phyloP scores from a whole-genome alignment of 148 eudicot genomes.

The Euryodendron excelsum region DNA sequence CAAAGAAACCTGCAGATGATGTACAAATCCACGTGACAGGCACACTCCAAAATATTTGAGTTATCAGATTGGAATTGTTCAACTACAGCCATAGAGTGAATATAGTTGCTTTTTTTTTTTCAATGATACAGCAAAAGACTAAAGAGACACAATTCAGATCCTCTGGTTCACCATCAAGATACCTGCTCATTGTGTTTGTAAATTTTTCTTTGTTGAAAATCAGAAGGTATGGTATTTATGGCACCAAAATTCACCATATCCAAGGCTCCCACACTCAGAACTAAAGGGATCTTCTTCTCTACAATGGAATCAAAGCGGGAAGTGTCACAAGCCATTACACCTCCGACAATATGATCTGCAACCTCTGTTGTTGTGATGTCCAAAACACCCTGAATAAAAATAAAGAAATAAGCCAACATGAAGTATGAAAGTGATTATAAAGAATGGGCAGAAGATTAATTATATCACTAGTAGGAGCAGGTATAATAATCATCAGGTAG shows the following conservation, averaged over 20 bases:
- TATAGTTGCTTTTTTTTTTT: neutral
- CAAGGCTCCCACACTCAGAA: conserved; percentile 93
- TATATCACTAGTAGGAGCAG: too few species aligned
- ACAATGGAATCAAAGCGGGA: conserved; percentile 81
- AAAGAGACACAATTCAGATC: too few species aligned
- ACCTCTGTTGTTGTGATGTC: conserved; percentile 98
- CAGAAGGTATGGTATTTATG: conserved; percentile 64
- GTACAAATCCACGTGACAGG: neutral
- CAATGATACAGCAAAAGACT: neutral
- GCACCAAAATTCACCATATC: conserved; percentile 98
- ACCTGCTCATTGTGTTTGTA: conserved; percentile 92
- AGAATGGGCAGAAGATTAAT: too few species aligned
- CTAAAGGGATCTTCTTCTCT: conserved; percentile 79
- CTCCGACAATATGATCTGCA: conserved; percentile 93
- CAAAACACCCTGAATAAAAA: conserved; percentile 71
- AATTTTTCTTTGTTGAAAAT: conserved; percentile 64
- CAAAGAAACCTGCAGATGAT: conserved; percentile 67
- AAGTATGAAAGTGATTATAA: too few species aligned
- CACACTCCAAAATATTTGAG: conserved; percentile 12
- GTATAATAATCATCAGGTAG: too few species aligned
- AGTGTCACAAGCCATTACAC: conserved; percentile 91
- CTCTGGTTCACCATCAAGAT: neutral
- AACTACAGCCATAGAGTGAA: neutral
- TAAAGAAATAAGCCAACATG: neutral
- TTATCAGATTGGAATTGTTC: neutral